Evolutionary conservation across 176 grass and related monocot species (phyloP).

Genomic region (Raddia distichophylla): DNA sequence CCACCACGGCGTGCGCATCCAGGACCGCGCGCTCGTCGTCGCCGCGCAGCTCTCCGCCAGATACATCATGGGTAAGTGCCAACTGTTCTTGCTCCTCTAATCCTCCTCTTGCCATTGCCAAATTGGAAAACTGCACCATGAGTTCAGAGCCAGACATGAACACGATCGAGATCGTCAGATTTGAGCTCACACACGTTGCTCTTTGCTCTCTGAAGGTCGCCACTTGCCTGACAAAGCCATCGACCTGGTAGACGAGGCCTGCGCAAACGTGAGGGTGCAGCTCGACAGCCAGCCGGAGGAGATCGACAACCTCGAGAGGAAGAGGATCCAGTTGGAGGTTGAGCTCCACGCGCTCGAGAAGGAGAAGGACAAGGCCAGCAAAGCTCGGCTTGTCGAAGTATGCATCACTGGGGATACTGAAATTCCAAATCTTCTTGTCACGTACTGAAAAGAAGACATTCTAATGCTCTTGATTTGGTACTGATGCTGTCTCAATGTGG

Average conservation of each 20-base stretch:
- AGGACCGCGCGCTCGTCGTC: conserved; percentile 67
- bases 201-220: conserved; percentile 39
- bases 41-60: conserved; percentile 75
- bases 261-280: conserved; percentile 81
- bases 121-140: neutral
- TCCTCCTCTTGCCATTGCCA: neutral
- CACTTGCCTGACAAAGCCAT: conserved; percentile 87
- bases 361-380: conserved; percentile 90
- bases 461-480: neutral
- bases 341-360: conserved; percentile 83
- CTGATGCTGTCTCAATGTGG: neutral
- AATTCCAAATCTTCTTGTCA: neutral
- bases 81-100: neutral
- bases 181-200: neutral
- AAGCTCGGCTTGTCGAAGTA: conserved; percentile 60
- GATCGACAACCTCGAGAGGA: conserved; percentile 82
- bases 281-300: conserved; percentile 83
- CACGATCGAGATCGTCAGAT: neutral
- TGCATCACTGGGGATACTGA: neutral
- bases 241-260: conserved; percentile 83
- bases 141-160: neutral
- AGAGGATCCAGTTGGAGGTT: conserved; percentile 78
- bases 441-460: neutral
- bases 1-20: conserved; percentile 77
- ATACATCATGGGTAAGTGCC: conserved; percentile 72